These are phyloP conservation scores for Aspergillus sp. DNA, from an alignment of 2,329 filamentous ascomycete species.

Conservation along the genomic window DNA sequence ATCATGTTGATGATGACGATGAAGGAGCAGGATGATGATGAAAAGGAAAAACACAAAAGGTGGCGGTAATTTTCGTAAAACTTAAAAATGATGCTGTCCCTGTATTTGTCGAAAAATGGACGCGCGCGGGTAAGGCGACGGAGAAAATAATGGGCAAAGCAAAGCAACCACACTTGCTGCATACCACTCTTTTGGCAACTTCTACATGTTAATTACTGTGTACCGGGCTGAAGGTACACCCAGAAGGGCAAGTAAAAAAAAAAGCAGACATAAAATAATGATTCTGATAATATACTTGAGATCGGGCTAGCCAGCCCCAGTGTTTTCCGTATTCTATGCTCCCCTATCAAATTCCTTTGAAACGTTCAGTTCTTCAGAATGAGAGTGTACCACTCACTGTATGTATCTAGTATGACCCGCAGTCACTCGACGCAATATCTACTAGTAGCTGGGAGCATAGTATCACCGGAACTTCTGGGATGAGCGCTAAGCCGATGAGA, in stretches of 20 bases:
- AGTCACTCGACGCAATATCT: not conserved
- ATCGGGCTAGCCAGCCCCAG: not conserved
- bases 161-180: not conserved
- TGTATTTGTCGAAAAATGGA: not conserved
- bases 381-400: not conserved
- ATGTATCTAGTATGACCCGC: not conserved
- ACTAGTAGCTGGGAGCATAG: too few species aligned
- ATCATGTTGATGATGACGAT: not conserved
- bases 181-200: not conserved
- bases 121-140: conserved; percentile 2
- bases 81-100: not conserved
- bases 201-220: too few species aligned
- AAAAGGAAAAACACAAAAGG: not conserved
- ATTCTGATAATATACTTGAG: not conserved
- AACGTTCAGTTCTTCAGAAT: conserved; percentile 3
- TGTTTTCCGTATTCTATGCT: not conserved
- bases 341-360: not conserved
- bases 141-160: not conserved
- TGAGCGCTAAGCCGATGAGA: not conserved
- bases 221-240: not conserved
- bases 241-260: too few species aligned
- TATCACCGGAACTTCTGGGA: not conserved
- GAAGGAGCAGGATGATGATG: not conserved
- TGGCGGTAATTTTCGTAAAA: not conserved
- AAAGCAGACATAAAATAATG: not conserved